Conservation (phyloP, 306 rosid genomes). For the Prosopis cineraria region DNA sequence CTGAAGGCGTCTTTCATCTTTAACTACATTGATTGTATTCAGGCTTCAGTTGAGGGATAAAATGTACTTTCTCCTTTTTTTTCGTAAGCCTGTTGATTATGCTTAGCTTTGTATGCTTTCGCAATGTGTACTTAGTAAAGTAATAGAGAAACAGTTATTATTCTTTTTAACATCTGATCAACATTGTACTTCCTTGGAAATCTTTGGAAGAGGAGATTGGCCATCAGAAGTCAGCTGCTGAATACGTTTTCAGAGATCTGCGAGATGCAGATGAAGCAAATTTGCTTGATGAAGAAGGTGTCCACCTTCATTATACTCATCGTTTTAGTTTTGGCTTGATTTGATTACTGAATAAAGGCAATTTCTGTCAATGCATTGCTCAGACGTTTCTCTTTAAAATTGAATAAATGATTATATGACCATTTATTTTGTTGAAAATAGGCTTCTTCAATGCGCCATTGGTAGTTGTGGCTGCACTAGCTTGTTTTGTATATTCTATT, state of each 20-base stretch:
- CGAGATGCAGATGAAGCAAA: slow-evolving; percentile 85
- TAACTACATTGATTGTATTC: no score
- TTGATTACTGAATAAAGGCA: slow-evolving; percentile 6
- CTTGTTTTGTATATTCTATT: not conserved
- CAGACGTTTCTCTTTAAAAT: not conserved
- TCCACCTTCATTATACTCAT: slow-evolving; percentile 15
- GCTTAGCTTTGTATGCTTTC: slow-evolving; percentile 15
- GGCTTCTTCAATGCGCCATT: not conserved
- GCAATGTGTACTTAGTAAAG: not conserved
- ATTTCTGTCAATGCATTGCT: not conserved
- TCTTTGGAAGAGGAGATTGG: slow-evolving; percentile 62
- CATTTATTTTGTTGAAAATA: not conserved
- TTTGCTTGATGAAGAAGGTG: slow-evolving; percentile 87
- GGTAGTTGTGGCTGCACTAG: slow-evolving; percentile 1
- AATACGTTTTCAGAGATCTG: slow-evolving; percentile 57
- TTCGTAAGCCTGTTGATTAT: not conserved
- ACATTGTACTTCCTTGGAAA: slow-evolving; percentile 29
- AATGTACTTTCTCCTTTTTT: not conserved
- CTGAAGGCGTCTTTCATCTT: no score
- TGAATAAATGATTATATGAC: slow-evolving; percentile 1
- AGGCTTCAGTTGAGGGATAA: no score
- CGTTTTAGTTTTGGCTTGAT: slow-evolving; percentile 2
- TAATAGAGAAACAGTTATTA: not conserved
- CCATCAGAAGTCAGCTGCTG: slow-evolving; percentile 64
- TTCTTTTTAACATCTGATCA: slow-evolving; percentile 30